Percentiles rank a stretch among this genome's conserved stretches.
phyloP scores from a whole-genome alignment of 352 stramenopile species.

The Blastocystis hominis region DNA sequence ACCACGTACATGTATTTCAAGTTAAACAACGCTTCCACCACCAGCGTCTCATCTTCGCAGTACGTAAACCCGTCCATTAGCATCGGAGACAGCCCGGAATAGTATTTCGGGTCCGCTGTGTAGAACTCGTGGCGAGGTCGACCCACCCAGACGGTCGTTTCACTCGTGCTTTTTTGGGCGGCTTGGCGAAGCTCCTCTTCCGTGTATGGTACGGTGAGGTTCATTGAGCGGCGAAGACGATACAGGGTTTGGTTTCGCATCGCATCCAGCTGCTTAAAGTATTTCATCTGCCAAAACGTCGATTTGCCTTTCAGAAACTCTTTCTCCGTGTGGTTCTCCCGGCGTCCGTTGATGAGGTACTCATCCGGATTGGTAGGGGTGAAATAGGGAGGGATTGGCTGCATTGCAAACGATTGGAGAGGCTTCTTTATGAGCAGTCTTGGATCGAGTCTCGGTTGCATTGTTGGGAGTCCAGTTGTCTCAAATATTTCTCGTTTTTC shows the following conservation, averaged over 20 bases:
- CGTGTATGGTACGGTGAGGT: neutral
- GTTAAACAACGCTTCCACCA: conserved; percentile 31
- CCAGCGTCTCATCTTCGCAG: neutral
- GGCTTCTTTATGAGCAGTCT: neutral
- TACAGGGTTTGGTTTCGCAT: neutral
- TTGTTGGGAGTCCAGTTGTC: neutral
- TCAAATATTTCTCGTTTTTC: neutral
- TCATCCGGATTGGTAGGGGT: neutral
- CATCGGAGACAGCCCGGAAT: neutral
- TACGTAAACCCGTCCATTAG: conserved; percentile 50
- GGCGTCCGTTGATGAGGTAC: neutral
- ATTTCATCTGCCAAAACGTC: neutral
- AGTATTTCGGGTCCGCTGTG: neutral
- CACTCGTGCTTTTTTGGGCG: neutral
- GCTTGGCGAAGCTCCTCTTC: neutral
- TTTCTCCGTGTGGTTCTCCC: neutral
- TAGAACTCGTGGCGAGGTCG: neutral
- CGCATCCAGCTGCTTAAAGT: neutral
- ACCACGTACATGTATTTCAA: conserved; percentile 5
- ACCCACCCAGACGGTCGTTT: neutral
- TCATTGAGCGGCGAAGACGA: too few relatives aligned
- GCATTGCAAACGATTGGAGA: neutral
- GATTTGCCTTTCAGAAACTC: neutral
- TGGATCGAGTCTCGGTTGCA: neutral
- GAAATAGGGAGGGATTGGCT: neutral